Percentiles rank a stretch among this genome's conserved stretches.
These are phyloP conservation scores for Conticribra weissflogii DNA, from an alignment of 108 stramenopile genomes.

Conservation along the genomic window DNA sequence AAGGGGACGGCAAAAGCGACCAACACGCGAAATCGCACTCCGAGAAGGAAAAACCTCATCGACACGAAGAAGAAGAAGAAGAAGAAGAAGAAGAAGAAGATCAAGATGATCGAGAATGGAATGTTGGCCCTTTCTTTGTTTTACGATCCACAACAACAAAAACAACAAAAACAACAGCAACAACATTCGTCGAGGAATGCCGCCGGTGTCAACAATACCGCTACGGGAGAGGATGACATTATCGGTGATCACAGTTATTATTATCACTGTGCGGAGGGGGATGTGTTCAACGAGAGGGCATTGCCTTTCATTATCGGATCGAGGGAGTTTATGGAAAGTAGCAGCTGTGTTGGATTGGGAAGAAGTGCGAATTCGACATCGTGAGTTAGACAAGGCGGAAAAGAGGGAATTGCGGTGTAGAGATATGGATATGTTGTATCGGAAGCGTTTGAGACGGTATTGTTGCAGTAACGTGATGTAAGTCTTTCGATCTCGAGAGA, in stretches of 20 bases:
- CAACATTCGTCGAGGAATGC: background rate
- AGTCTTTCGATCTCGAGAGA: too few species aligned
- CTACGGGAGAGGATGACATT: constrained; percentile 15
- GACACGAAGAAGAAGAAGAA: constrained; percentile 36
- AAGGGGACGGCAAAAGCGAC: constrained; percentile 19
- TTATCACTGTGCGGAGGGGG: constrained; percentile 32
- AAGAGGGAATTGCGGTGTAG: too few species aligned
- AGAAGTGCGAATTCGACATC: too few species aligned
- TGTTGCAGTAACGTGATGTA: too few species aligned
- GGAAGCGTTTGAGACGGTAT: too few species aligned
- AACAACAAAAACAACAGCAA: constrained; percentile 8
- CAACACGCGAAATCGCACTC: too few species aligned
- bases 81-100: constrained; percentile 34
- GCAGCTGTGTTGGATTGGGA: constrained; percentile 20
- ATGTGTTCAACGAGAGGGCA: constrained; percentile 47
- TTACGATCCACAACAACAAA: constrained; percentile 27
- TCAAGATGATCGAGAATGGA: constrained; percentile 28
- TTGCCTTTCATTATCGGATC: constrained; percentile 47
- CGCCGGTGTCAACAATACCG: background rate
- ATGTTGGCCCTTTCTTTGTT: constrained; percentile 40
- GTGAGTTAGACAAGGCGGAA: too few species aligned
- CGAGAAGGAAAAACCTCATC: too few species aligned
- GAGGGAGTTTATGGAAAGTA: constrained; percentile 49
- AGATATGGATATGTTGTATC: too few species aligned
- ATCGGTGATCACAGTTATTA: constrained; percentile 40